phyloP scores from a whole-genome alignment of 352 stramenopile species.

The Elongisporangium undulatum region DNA sequence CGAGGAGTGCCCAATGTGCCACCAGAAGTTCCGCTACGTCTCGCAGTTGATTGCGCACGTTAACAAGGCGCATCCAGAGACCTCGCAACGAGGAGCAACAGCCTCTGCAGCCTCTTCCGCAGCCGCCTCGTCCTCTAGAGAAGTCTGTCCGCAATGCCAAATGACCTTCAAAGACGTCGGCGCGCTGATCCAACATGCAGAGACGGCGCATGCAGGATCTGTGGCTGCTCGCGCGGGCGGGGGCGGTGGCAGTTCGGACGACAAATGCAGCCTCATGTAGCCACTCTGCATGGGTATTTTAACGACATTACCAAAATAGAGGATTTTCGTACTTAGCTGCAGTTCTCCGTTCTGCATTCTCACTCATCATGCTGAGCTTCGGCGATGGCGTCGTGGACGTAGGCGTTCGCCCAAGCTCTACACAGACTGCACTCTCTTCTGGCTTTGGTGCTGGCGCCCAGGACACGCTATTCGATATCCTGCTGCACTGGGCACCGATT shows the following conservation, averaged over 20 bases:
- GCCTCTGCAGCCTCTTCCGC: slow-evolving; percentile 4
- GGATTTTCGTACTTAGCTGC: neutral
- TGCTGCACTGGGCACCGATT: slow-evolving; percentile 11
- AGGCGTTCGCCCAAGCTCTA: neutral
- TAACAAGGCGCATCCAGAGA: slow-evolving; percentile 61
- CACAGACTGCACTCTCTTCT: neutral
- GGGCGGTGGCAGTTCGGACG: slow-evolving; percentile 17
- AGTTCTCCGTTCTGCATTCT: neutral
- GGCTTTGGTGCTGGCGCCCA: neutral
- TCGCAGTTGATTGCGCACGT: slow-evolving; percentile 72
- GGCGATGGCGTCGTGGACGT: neutral
- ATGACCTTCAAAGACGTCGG: slow-evolving; percentile 45
- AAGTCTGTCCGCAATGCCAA: slow-evolving; percentile 70
- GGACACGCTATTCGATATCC: slow-evolving; percentile 10
- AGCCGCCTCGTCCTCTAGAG: slow-evolving; percentile 14
- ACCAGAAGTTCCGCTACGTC: slow-evolving; percentile 68
- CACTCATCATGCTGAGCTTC: neutral
- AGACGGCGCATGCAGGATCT: slow-evolving; percentile 31
- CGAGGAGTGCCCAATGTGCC: slow-evolving; percentile 69
- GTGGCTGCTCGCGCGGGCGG: slow-evolving; percentile 10
- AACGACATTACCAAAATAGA: neutral
- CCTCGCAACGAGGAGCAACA: slow-evolving; percentile 1
- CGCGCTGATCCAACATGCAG: slow-evolving; percentile 57
- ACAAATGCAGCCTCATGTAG: slow-evolving; percentile 66
- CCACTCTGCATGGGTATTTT: neutral